Evolutionary conservation across 441 rosid species (phyloP).

Genomic region (Pelargonium australe): DNA sequence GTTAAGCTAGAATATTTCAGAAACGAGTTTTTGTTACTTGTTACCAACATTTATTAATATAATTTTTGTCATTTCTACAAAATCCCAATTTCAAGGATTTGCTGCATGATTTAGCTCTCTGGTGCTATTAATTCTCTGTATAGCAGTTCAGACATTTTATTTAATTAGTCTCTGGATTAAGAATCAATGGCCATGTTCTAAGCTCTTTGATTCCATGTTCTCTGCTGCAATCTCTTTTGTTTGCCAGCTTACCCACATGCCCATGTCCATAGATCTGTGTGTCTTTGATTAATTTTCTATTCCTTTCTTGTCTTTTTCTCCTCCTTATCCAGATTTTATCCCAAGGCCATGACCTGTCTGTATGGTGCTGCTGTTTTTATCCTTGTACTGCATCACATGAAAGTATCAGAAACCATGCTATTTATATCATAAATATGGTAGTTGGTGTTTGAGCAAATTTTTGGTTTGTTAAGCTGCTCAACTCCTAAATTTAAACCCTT

Average conservation of each 20-base stretch:
- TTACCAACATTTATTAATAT: no score
- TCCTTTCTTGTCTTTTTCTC: not conserved
- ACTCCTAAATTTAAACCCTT: no score
- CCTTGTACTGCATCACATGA: not conserved
- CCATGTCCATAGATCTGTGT: not conserved
- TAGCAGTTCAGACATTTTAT: not conserved
- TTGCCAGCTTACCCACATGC: conserved; percentile 3
- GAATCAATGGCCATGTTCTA: not conserved
- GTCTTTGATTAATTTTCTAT: not conserved
- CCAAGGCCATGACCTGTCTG: not conserved
- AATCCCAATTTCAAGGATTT: not conserved
- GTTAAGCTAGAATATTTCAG: no score
- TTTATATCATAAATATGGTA: not conserved
- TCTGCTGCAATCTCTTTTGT: not conserved
- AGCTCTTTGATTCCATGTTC: not conserved
- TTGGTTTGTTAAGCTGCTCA: not conserved
- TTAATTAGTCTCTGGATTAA: not conserved
- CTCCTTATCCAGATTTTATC: not conserved
- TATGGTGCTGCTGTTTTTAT: not conserved
- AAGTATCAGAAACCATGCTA: not conserved
- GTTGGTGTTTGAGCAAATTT: not conserved
- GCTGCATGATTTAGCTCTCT: not conserved
- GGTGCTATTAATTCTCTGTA: not conserved
- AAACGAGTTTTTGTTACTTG: no score
- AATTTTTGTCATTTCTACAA: no score